Conservation (phyloP, 495 filamentous ascomycete species). For the Aspergillus sclerotioniger region DNA sequence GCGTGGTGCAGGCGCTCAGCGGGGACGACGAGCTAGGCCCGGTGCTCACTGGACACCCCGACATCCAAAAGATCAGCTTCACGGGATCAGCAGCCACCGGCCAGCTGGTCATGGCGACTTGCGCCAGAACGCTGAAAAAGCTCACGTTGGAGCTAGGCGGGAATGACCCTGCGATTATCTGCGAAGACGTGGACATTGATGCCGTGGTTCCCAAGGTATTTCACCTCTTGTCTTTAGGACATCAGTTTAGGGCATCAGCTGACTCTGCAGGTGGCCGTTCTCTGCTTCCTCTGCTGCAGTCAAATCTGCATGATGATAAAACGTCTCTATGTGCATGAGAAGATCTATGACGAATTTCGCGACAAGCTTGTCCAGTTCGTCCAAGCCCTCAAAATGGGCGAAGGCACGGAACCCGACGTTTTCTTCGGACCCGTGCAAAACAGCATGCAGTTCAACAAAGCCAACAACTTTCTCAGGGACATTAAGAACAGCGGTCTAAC, state of each 20-base stretch:
- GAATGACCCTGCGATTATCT: slow-evolving; percentile 63
- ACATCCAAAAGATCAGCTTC: slow-evolving; percentile 66
- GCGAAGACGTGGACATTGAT: slow-evolving; percentile 60
- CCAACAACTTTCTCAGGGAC: slow-evolving; percentile 45
- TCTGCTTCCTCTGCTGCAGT: slow-evolving; percentile 53
- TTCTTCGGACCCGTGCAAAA: slow-evolving; percentile 60
- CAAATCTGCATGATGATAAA: slow-evolving; percentile 57
- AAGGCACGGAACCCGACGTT: slow-evolving; percentile 35
- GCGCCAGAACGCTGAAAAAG: slow-evolving; percentile 60
- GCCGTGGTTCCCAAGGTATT: slow-evolving; percentile 54
- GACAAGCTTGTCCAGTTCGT: slow-evolving; percentile 53
- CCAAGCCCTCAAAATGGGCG: slow-evolving; percentile 43
- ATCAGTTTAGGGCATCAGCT: no score
- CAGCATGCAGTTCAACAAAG: slow-evolving; percentile 51
- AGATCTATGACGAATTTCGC: slow-evolving; percentile 61
- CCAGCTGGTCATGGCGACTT: slow-evolving; percentile 61
- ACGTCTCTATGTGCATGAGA: slow-evolving; percentile 65
- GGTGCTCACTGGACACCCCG: slow-evolving; percentile 54
- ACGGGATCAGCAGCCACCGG: slow-evolving; percentile 65
- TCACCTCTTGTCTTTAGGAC: no score
- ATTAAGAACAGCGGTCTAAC: slow-evolving; percentile 44
- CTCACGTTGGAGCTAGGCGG: slow-evolving; percentile 61
- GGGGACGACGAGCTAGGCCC: slow-evolving; percentile 67
- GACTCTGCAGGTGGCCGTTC: slow-evolving; percentile 35
- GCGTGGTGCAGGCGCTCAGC: slow-evolving; percentile 64